Evolutionary conservation across 768 basidiomycete species (phyloP).

Genomic region (Hemileccinum rubropunctum): DNA sequence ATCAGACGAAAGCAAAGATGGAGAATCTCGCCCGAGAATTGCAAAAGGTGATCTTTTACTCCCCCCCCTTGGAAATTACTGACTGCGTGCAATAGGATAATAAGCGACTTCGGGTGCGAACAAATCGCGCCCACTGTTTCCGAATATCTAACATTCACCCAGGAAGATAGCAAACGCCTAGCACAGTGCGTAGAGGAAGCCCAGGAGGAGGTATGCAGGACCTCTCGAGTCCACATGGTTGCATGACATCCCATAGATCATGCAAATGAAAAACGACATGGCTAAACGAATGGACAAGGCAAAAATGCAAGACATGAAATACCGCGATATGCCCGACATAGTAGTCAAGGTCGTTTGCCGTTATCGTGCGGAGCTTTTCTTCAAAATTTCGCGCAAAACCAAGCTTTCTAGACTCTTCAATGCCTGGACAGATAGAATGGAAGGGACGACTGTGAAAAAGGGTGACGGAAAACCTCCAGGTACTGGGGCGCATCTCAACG

Average conservation of each 20-base stretch:
- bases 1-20: constrained; percentile 86
- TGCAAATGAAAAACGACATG: constrained; percentile 81
- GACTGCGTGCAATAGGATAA: constrained; percentile 62
- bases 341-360: constrained; percentile 87
- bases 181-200: constrained; percentile 81
- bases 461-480: constrained; percentile 31
- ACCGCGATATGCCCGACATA: constrained; percentile 84
- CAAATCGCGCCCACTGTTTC: constrained; percentile 1
- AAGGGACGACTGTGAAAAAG: constrained; percentile 51
- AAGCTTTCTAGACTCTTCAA: constrained; percentile 80
- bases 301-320: constrained; percentile 76
- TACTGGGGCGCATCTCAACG: constrained; percentile 40
- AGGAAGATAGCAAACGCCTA: constrained; percentile 86
- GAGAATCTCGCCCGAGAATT: constrained; percentile 87
- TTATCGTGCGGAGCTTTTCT: constrained; percentile 87
- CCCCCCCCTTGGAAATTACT: constrained; percentile 12
- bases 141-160: constrained; percentile 21
- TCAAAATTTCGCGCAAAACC: constrained; percentile 90
- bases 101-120: constrained; percentile 76
- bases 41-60: constrained; percentile 61
- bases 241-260: constrained; percentile 44
- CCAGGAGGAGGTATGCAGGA: constrained; percentile 66
- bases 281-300: constrained; percentile 77
- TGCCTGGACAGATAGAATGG: constrained; percentile 90
- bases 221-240: neutral